Evolutionary conservation across 805 yeast genomes (phyloP).

Genomic region (Ogataea corticis): DNA sequence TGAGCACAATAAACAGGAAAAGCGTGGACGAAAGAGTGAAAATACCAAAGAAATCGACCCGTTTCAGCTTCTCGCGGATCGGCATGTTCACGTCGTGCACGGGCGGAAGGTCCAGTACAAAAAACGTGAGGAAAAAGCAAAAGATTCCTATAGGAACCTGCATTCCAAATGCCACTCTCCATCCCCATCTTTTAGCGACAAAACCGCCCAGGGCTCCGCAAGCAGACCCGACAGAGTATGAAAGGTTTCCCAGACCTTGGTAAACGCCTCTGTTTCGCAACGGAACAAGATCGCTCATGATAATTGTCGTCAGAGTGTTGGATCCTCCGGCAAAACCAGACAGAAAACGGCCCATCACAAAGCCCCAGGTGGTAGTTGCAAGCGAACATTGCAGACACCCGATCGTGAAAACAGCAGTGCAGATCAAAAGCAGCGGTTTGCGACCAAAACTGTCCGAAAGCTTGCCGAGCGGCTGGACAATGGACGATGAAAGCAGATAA

Average conservation of each 20-base stretch:
- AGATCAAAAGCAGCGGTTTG: slow-evolving; percentile 49
- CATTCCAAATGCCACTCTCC: slow-evolving; percentile 63
- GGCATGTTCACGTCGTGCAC: slow-evolving; percentile 26
- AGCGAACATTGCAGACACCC: slow-evolving; percentile 59
- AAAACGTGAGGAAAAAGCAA: slow-evolving; percentile 39
- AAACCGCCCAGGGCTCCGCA: slow-evolving; percentile 63
- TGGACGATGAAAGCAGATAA: slow-evolving; percentile 65
- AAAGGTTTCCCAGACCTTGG: slow-evolving; percentile 83
- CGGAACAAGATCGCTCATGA: slow-evolving; percentile 79
- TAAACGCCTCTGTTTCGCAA: slow-evolving; percentile 77
- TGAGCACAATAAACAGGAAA: slow-evolving; percentile 33
- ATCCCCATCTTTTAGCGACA: slow-evolving; percentile 55
- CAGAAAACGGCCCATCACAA: slow-evolving; percentile 62
- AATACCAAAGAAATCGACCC: slow-evolving; percentile 52
- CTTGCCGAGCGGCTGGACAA: slow-evolving; percentile 75
- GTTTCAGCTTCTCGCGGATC: slow-evolving; percentile 45
- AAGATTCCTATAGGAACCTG: slow-evolving; percentile 53
- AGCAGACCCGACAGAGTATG: slow-evolving; percentile 77
- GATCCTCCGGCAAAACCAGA: slow-evolving; percentile 94
- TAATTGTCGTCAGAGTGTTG: slow-evolving; percentile 72
- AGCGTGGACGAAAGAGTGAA: slow-evolving; percentile 34
- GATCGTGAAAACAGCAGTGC: slow-evolving; percentile 54
- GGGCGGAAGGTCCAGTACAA: slow-evolving; percentile 47
- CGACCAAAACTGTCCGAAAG: slow-evolving; percentile 73
- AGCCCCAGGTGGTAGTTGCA: slow-evolving; percentile 45